Evolutionary conservation across 2,329 filamentous ascomycete species (phyloP).

Genomic region (Diaporthe helianthi): DNA sequence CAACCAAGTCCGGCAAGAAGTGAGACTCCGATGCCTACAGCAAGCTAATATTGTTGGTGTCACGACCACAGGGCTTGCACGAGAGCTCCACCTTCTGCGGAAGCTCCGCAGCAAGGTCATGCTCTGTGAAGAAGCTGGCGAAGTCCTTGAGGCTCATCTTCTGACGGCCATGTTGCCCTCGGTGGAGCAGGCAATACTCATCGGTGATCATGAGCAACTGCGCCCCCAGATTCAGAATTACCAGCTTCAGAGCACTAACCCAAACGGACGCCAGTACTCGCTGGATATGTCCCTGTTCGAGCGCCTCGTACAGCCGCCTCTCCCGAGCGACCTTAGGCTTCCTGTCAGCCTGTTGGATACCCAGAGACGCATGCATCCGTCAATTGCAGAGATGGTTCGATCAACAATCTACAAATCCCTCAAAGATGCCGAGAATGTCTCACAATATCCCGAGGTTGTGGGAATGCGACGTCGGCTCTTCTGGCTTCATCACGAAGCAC

Average conservation of each 20-base stretch:
- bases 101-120: slow-evolving; percentile 62
- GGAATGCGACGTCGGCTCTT: slow-evolving; percentile 63
- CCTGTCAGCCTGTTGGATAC: slow-evolving; percentile 35
- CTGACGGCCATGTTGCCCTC: slow-evolving; percentile 65
- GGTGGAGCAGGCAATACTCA: slow-evolving; percentile 67
- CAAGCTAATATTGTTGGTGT: slow-evolving; percentile 60
- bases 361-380: slow-evolving; percentile 71
- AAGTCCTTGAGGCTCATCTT: slow-evolving; percentile 70
- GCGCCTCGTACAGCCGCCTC: slow-evolving; percentile 50
- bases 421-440: slow-evolving; percentile 53
- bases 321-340: slow-evolving; percentile 8
- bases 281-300: slow-evolving; percentile 70
- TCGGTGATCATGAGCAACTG: slow-evolving; percentile 69
- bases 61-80: slow-evolving; percentile 66
- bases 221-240: slow-evolving; percentile 65
- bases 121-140: slow-evolving; percentile 72
- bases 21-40: slow-evolving; percentile 48
- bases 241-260: slow-evolving; percentile 58
- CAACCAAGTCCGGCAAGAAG: slow-evolving; percentile 38
- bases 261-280: slow-evolving; percentile 55
- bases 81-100: slow-evolving; percentile 56
- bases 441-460: slow-evolving; percentile 53
- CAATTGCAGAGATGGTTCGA: slow-evolving; percentile 65
- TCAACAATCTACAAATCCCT: slow-evolving; percentile 64
- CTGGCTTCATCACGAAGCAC: slow-evolving; percentile 66